phyloP scores from a whole-genome alignment of 371 early-diverging fungal species.

The Mortierella sp. region DNA sequence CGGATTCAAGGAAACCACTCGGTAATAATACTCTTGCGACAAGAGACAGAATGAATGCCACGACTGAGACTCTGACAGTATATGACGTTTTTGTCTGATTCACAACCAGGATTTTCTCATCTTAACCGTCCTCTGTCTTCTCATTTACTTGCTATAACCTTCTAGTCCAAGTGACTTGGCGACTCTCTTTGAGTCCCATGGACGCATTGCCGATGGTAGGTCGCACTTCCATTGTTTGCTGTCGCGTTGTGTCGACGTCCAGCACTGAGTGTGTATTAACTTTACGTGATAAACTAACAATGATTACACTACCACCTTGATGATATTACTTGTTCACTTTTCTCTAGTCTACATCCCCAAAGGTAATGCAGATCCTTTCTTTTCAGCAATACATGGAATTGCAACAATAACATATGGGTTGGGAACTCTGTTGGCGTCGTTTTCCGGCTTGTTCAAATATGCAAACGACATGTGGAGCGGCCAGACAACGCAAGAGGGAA shows the following conservation, averaged over 20 bases:
- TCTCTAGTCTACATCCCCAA: constrained; percentile 55
- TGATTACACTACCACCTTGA: not conserved
- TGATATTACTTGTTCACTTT: not conserved
- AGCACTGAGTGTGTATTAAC: not conserved
- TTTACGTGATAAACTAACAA: not conserved
- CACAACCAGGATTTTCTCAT: not conserved
- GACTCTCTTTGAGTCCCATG: constrained; percentile 42
- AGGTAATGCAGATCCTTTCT: constrained; percentile 24
- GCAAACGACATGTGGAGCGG: not conserved
- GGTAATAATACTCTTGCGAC: constrained; percentile 17
- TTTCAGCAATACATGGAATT: not conserved
- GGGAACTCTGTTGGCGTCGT: not conserved
- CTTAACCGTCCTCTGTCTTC: not conserved
- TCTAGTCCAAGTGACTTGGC: constrained; percentile 54
- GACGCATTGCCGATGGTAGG: constrained; percentile 50
- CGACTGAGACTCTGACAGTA: not conserved
- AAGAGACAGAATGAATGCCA: not conserved
- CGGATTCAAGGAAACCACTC: constrained; percentile 55
- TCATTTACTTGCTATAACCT: not conserved
- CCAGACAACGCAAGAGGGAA: not conserved
- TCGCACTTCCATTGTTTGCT: not conserved
- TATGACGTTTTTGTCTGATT: constrained; percentile 1
- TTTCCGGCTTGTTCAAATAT: not conserved
- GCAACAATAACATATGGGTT: not conserved
- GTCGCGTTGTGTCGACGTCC: not conserved